A percentile compares a stretch with the other conserved stretches of the same genome.
phyloP scores from a whole-genome alignment of 148 eudicot genomes.

The Dysphania ambrosioides region DNA sequence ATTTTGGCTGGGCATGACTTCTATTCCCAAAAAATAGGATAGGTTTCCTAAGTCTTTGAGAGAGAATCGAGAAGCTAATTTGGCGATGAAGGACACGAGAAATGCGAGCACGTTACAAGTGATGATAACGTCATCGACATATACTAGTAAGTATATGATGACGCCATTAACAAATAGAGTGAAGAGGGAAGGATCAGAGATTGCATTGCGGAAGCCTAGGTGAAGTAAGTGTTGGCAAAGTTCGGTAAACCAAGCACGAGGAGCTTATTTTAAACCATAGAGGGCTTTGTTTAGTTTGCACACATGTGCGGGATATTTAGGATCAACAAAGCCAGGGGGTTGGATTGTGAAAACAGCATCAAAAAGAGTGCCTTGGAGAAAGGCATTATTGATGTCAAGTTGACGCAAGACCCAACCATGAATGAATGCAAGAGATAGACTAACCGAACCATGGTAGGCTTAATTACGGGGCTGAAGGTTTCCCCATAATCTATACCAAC shows the following conservation, averaged over 20 bases:
- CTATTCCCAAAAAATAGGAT: slow-evolving; percentile 5
- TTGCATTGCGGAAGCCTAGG: neutral
- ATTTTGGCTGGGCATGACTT: neutral
- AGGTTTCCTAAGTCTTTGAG: neutral
- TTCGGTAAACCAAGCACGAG: slow-evolving; percentile 3
- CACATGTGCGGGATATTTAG: neutral
- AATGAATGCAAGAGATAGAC: neutral
- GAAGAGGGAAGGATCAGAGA: neutral
- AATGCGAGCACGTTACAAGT: neutral
- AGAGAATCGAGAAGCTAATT: neutral
- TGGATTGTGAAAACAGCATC: neutral
- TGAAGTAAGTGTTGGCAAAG: neutral
- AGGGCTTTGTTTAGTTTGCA: slow-evolving; percentile 7
- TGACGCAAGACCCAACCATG: neutral
- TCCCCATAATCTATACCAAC: neutral
- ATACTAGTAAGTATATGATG: neutral
- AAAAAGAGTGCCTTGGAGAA: neutral
- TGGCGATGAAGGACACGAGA: neutral
- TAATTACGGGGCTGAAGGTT: neutral
- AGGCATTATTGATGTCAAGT: slow-evolving; percentile 3
- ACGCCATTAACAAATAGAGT: neutral
- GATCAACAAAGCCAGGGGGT: neutral
- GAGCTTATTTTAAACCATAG: neutral
- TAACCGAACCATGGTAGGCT: neutral
- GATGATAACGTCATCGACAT: neutral